Evolutionary conservation across 805 yeast genomes (phyloP).

Genomic region (Ogataea pilisensis): DNA sequence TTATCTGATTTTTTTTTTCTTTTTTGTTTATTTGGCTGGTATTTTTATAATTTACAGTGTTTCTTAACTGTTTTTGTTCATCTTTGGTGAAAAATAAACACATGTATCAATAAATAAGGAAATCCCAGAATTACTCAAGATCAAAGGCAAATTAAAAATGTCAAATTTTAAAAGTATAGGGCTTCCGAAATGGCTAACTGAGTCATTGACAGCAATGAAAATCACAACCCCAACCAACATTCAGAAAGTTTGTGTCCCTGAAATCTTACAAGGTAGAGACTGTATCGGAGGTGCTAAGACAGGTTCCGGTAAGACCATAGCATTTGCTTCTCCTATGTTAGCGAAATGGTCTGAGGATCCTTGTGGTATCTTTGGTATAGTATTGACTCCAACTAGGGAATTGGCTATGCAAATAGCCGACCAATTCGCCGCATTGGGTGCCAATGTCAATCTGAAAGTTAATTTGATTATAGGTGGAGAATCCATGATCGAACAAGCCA

Average conservation of each 20-base stretch:
- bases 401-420: slow-evolving; percentile 96
- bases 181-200: slow-evolving; percentile 80
- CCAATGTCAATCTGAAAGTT: slow-evolving; percentile 80
- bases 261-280: slow-evolving; percentile 75
- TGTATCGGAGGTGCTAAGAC: slow-evolving; percentile 99
- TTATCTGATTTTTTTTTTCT: background rate
- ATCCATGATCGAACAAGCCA: slow-evolving; percentile 84
- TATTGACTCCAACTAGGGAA: slow-evolving; percentile 91
- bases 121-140: background rate
- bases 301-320: slow-evolving; percentile 96
- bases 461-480: slow-evolving; percentile 91
- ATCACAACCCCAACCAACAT: slow-evolving; percentile 81
- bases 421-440: slow-evolving; percentile 90
- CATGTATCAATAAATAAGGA: too few species aligned
- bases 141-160: slow-evolving; percentile 5
- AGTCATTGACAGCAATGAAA: slow-evolving; percentile 75
- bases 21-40: too few species aligned
- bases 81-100: too few species aligned
- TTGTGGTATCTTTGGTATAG: slow-evolving; percentile 82
- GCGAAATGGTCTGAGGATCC: slow-evolving; percentile 96
- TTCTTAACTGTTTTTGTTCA: too few species aligned
- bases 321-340: slow-evolving; percentile 97
- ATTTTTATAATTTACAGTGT: too few species aligned
- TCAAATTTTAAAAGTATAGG: slow-evolving; percentile 47
- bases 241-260: slow-evolving; percentile 86